Evolutionary conservation across 2,329 filamentous ascomycete genomes (phyloP), one percentile per base, ranked within the genome.

Genomic region (Boeremia lycopersici): DNA sequence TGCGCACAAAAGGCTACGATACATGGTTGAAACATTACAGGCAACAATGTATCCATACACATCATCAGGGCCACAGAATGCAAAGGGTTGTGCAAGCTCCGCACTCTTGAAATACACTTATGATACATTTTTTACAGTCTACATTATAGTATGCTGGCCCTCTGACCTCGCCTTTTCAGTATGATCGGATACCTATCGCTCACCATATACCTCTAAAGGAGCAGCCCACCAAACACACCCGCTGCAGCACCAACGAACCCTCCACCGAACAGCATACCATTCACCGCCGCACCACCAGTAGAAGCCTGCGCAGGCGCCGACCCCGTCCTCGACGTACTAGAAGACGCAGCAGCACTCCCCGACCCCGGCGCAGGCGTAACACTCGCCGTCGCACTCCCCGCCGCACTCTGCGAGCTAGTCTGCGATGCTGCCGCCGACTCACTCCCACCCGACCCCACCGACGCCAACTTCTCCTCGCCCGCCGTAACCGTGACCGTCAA

Each of bases 381-480:
- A 11, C 41, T 48, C 15, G 41, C 35, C 4, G 33, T 38, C 17
- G 26, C 40, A 17, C 53, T 54, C 17, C 29, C 26, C 12, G 45
- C 35, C 28, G 30, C 44, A 31, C 33, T 48, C n/a, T 38, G 17
- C 34, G 43, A 41, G 7, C 40, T n/a, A 2, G 52, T 54, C 23
- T 54, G 30, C 1, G 26, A 30, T 29, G 42, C 42, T 7, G 58
- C 45, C 10, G 25, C 42, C 8, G 48, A 54, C 19, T 23, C 19
- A 17, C 46, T 52, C 8, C 5, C 47, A 25, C n/a, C n/a, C n/a
- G 45, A 40, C 5, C 47, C 31, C 2, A 40, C 30, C 11, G 19
- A 45, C 13, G 23, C 45, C 34, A 67, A 23, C 48, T 60, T 61
- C 8, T 64, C 61, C 26, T 30, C 51, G 0, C 64, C 64, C 25